phyloP scores from a whole-genome alignment of 1,284 basidiomycete genomes.

The Sphagnurus paluster region DNA sequence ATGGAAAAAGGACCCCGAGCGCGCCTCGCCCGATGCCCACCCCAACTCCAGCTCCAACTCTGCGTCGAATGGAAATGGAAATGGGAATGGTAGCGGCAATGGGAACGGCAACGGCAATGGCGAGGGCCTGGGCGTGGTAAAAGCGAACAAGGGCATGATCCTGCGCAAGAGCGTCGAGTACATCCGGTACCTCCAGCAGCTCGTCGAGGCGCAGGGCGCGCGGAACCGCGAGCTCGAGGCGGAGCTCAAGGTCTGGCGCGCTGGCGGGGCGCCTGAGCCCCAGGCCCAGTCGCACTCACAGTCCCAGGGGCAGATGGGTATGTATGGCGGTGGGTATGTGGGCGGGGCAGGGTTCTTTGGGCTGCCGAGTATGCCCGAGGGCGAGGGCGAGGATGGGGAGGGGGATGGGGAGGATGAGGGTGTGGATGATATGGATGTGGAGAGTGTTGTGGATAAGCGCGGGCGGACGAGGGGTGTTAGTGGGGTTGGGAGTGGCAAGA shows the following conservation, averaged over 20 bases:
- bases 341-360: constrained; percentile 16
- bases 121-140: constrained; percentile 44
- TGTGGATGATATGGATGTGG: constrained; percentile 13
- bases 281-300: not conserved
- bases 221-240: constrained; percentile 77
- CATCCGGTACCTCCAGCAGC: constrained; percentile 83
- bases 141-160: constrained; percentile 92
- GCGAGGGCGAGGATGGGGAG: constrained; percentile 9
- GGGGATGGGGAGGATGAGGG: constrained; percentile 5
- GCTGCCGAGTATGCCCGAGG: constrained; percentile 32
- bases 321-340: constrained; percentile 19
- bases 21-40: constrained; percentile 1
- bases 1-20: constrained; percentile 14
- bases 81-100: constrained; percentile 12
- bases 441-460: constrained; percentile 8
- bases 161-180: constrained; percentile 87
- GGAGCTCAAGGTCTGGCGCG: constrained; percentile 51
- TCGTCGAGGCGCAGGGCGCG: constrained; percentile 74
- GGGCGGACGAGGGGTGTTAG: constrained; percentile 8
- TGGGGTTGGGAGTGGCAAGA: not conserved
- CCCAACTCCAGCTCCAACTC: constrained; percentile 4
- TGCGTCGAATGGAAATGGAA: constrained; percentile 17
- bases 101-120: constrained; percentile 19
- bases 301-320: constrained; percentile 10
- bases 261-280: constrained; percentile 13